Conservation (phyloP, 2,329 filamentous ascomycete species). For the Orbilia brochopaga region DNA sequence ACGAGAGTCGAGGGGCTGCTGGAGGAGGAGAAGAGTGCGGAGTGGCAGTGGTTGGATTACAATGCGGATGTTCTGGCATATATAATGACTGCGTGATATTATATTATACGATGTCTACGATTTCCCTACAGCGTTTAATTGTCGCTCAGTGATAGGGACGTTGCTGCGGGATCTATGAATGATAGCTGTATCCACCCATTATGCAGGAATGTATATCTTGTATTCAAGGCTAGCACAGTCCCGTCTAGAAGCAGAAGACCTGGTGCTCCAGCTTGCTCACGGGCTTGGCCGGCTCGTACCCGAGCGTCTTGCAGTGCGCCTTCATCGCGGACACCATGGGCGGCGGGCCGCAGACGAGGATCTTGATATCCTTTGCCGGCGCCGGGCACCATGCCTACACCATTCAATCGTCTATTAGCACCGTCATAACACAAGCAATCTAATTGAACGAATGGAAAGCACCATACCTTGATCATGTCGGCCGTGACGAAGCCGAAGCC, state of each 20-base stretch:
- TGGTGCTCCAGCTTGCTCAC: constrained; percentile 98
- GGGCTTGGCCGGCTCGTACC: constrained; percentile 88
- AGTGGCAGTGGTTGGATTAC: constrained; percentile 52
- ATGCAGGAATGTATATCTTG: too few relatives aligned
- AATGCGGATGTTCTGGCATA: constrained; percentile 39
- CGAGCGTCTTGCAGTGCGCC: constrained; percentile 87
- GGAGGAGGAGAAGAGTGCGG: constrained; percentile 44
- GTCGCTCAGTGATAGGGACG: too few relatives aligned
- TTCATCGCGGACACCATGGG: constrained; percentile 81
- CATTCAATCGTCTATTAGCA: background rate
- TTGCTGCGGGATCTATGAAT: too few relatives aligned
- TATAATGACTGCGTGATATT: too few relatives aligned
- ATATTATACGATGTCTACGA: too few relatives aligned
- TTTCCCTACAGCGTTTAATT: too few relatives aligned
- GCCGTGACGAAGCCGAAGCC: constrained; percentile 93
- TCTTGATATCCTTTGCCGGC: constrained; percentile 84
- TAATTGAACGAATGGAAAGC: too few relatives aligned
- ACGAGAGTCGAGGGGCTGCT: constrained; percentile 38
- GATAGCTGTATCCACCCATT: too few relatives aligned
- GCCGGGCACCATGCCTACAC: constrained; percentile 76
- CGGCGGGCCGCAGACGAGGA: constrained; percentile 91
- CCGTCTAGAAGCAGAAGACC: constrained; percentile 97
- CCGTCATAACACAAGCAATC: too few relatives aligned
- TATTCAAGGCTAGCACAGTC: too few relatives aligned
- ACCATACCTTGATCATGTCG: constrained; percentile 84